Base-by-base conservation (phyloP, 352 stramenopile genomes). In the Hyaloperonospora arabidopsidis region DNA sequence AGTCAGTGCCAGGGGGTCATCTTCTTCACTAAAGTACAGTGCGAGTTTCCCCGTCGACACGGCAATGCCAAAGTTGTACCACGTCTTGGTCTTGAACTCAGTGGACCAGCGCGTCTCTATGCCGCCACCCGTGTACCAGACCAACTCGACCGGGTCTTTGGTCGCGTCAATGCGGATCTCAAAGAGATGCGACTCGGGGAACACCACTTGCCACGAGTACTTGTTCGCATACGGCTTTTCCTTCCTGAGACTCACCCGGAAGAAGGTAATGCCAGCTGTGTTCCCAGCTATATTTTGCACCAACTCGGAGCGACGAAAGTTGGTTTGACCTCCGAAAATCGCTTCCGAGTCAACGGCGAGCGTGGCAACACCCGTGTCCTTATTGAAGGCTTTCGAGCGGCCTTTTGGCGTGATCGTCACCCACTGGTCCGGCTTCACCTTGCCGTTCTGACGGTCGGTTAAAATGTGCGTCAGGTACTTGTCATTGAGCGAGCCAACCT, bases 31-130 rank as follows among this genome's bases (percentile, higher is more conserved):
- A 52, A 63, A 71, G 73, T 87, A 86, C 18, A 87, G 52, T 17
- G 54, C 52, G 19, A 81, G 59, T n/a, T 74, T 49, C 18, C 61
- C 67, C 1, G 59, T 54, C 1, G 57, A 60, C 43, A 85, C 68
- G 8, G 65, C 70, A 29, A 87, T 77, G 21, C 76, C 76, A 45
- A 87, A 81, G 68, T 84, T 84, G 65, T 84, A 84, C 76, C 76
- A 86, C 40, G 73, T 86, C 23, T 59, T 46, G 54, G 54, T 59
- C 59, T 65, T 46, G 56, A 87, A 81, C 34, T 81, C 65, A 25
- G 65, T 70, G 47, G 67, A 59, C 72, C 76, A 87, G 53, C 74
- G 69, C 21, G 78, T 70, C 23, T 79, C 65, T 14, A 62, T 65
- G 45, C 60, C 63, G 41, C 67, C 56, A 40, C 71, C 71, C 18